Conservation (phyloP, 257 asterid genomes). For the Jaltomata sinuosa region DNA sequence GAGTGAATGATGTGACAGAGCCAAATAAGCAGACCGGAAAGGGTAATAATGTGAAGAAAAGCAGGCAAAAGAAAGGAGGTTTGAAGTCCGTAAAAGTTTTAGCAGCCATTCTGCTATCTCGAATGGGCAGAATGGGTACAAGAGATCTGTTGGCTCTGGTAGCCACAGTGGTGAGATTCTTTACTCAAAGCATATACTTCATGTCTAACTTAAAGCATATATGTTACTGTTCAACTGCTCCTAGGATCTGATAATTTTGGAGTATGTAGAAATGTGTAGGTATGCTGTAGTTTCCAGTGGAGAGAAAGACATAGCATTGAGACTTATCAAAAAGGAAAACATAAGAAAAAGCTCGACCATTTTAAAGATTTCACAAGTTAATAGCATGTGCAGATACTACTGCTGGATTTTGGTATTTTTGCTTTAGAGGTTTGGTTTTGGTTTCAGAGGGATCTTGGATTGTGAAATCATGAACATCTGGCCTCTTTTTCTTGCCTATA, state of each 20-base stretch:
- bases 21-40: conserved; percentile 33
- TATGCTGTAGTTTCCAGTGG: not conserved
- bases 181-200: not conserved
- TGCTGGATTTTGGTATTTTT: not conserved
- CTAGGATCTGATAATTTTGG: not conserved
- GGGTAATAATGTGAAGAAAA: conserved; percentile 47
- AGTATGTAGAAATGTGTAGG: not conserved
- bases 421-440: not conserved
- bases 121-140: conserved; percentile 76
- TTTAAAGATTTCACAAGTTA: not conserved
- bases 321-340: not conserved
- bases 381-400: not conserved
- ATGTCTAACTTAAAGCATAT: not conserved
- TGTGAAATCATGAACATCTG: not conserved
- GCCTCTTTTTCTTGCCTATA: not conserved
- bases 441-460: not conserved
- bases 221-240: not conserved
- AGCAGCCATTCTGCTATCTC: conserved; percentile 82
- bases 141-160: conserved; percentile 64
- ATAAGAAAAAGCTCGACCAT: not conserved
- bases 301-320: not conserved
- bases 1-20: conserved; percentile 29
- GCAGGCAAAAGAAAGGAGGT: conserved; percentile 76
- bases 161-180: conserved; percentile 74
- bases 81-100: conserved; percentile 83